Evolutionary conservation across 140 eudicot genomes (phyloP), one percentile per base, ranked within the genome.

Genomic region (Stevia rebaudiana): DNA sequence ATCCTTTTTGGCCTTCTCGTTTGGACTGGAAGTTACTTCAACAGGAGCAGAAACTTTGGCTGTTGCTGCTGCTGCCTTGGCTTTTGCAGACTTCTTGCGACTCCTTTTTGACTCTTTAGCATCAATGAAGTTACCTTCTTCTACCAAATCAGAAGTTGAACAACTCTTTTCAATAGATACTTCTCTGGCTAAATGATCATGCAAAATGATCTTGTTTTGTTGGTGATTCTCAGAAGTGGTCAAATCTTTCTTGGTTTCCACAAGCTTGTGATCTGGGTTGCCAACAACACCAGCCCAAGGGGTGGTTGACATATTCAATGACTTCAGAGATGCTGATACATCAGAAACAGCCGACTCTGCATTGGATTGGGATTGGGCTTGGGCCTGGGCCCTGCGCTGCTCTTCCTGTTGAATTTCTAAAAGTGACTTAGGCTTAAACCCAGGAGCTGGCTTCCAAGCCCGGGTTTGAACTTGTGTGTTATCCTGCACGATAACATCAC

Each of bases 391-490:
- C 76, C 84, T 80, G 48, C 83, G 63, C 77, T 88, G 97, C 71
- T 88, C 96, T 77, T 94, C 99, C 76, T 88, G 86, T 39, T 94
- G 99, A 68, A 94, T 94, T 72, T 94, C 99, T 60, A 83, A 42
- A 2, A 94, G 72, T n/a, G 97, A 88, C 71, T 85, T 88, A 0
- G 99, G 99, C 79, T 88, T 94, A 67, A 94, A 81, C 61, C 87
- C 88, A 51, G 89, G 94, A 18, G 99, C 89, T 40, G 87, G 97
- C 73, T 94, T 94, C 99, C 99, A 94, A 5, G 90, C 95, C 30
- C 90, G 82, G 94, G 25, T 49, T 37, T 68, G 53, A 33, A 47
- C 78, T 65, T 68, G 87, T 17, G 72, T 35, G 67, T 65, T 73
- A 19, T 74, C 43, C 55, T 75, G 82, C 19, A 74, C 31, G 41